Conservation (phyloP, 1,139 yeast species). For the Nakaseomyces nivariensis region DNA sequence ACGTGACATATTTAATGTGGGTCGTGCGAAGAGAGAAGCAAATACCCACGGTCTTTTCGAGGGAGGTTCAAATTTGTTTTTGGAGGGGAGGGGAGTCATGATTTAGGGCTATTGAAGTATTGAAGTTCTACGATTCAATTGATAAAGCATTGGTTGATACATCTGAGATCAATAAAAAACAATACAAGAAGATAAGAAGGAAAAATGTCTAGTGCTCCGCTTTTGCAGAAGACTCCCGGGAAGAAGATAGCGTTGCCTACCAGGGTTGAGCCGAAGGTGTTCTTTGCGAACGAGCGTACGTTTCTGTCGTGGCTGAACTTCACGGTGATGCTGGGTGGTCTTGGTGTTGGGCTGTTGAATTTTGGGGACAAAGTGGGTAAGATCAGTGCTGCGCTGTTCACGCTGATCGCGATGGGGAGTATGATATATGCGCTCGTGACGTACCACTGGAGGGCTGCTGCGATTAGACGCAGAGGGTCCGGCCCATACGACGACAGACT, state of each 20-base stretch:
- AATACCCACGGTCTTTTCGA: no score
- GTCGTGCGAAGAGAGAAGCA: no score
- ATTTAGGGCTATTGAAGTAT: no score
- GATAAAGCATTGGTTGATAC: no score
- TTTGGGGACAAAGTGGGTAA: constrained; percentile 93
- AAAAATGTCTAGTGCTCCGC: constrained; percentile 42
- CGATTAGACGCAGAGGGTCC: constrained; percentile 91
- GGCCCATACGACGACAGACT: constrained; percentile 98
- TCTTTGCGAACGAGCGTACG: constrained; percentile 97
- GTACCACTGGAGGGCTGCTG: constrained; percentile 99
- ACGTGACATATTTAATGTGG: no score
- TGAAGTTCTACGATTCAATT: no score
- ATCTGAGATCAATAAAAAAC: neutral
- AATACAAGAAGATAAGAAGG: neutral
- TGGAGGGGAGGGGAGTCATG: no score
- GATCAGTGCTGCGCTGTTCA: constrained; percentile 87
- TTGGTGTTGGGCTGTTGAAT: constrained; percentile 90
- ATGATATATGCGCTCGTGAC: constrained; percentile 93
- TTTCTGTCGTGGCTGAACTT: constrained; percentile 96
- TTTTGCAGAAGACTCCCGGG: constrained; percentile 54
- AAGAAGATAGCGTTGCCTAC: constrained; percentile 97
- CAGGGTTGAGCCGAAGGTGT: constrained; percentile 95
- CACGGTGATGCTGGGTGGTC: constrained; percentile 92
- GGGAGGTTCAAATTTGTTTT: no score
- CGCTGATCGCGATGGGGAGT: constrained; percentile 91